These are phyloP conservation scores for Diutina scorzettiae DNA, from an alignment of 1,139 yeast genomes.

Conservation along the genomic window DNA sequence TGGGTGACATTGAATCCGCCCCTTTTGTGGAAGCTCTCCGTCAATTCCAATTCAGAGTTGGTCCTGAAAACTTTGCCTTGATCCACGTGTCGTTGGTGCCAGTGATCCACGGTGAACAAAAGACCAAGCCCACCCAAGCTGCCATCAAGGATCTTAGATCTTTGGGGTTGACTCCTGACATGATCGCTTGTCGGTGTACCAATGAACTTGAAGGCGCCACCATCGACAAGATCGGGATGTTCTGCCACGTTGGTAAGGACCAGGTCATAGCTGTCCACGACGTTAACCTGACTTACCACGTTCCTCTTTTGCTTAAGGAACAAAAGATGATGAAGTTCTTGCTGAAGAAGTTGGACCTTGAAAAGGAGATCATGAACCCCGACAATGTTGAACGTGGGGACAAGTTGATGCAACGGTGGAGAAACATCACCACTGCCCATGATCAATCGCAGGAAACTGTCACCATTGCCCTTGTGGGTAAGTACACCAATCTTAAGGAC, in stretches of 20 bases:
- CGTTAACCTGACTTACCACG: constrained; percentile 94
- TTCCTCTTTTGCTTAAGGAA: constrained; percentile 80
- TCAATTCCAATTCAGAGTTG: constrained; percentile 97
- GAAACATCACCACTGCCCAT: constrained; percentile 57
- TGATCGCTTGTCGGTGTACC: constrained; percentile 96
- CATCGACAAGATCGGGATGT: constrained; percentile 93
- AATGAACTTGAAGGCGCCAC: constrained; percentile 73
- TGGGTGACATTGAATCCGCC: constrained; percentile 97
- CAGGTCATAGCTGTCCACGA: constrained; percentile 97
- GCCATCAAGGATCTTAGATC: constrained; percentile 95
- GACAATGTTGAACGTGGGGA: constrained; percentile 56
- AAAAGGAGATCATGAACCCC: constrained; percentile 35
- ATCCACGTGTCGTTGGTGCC: constrained; percentile 96
- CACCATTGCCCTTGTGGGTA: constrained; percentile 93
- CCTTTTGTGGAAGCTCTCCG: constrained; percentile 98
- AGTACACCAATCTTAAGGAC: constrained; percentile 91
- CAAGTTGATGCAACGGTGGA: constrained; percentile 67
- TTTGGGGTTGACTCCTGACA: constrained; percentile 87
- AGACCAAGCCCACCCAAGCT: constrained; percentile 98
- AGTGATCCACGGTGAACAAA: constrained; percentile 96
- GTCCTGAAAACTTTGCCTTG: constrained; percentile 84
- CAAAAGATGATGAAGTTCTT: constrained; percentile 77
- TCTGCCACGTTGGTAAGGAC: constrained; percentile 95
- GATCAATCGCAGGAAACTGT: constrained; percentile 81
- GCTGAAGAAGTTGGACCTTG: constrained; percentile 52